These are phyloP conservation scores for Myrmaecium sp. DNA, from an alignment of 2,329 filamentous ascomycete genomes.

Conservation along the genomic window DNA sequence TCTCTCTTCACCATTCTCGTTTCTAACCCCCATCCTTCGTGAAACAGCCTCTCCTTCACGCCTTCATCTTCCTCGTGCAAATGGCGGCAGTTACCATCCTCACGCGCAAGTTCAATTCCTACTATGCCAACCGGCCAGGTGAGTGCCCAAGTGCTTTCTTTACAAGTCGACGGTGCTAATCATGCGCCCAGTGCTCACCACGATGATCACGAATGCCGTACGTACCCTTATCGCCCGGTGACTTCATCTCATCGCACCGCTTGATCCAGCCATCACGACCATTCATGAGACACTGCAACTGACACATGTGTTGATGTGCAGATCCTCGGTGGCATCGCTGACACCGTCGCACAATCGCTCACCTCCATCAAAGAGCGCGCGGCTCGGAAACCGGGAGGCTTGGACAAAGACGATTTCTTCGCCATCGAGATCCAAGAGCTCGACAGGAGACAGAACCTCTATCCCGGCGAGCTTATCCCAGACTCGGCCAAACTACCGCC, in stretches of 20 bases:
- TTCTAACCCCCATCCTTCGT: no score
- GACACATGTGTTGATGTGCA: conserved; percentile 13
- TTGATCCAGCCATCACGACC: not conserved
- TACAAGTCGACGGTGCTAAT: conserved; percentile 7
- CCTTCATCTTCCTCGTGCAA: conserved; percentile 71
- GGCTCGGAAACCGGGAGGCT: conserved; percentile 42
- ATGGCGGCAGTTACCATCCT: conserved; percentile 73
- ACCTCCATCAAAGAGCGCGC: conserved; percentile 61
- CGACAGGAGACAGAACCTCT: conserved; percentile 62
- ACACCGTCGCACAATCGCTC: conserved; percentile 87
- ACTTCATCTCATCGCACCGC: not conserved
- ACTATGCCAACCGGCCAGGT: conserved; percentile 83
- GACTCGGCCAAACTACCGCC: conserved; percentile 47
- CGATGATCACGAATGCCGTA: conserved; percentile 96
- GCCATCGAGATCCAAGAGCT: conserved; percentile 82
- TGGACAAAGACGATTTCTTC: conserved; percentile 50
- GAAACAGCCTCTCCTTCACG: conserved; percentile 67
- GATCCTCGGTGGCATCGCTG: conserved; percentile 83
- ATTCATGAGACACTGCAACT: not conserved
- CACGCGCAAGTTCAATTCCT: conserved; percentile 75
- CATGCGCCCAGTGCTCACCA: conserved; percentile 57
- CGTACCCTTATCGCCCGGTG: conserved; percentile 14
- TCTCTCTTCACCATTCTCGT: conserved; percentile 6
- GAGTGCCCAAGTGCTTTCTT: conserved; percentile 14
- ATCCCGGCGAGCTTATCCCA: conserved; percentile 50